phyloP scores from a whole-genome alignment of 495 filamentous ascomycete species.

The Daldinia loculata region DNA sequence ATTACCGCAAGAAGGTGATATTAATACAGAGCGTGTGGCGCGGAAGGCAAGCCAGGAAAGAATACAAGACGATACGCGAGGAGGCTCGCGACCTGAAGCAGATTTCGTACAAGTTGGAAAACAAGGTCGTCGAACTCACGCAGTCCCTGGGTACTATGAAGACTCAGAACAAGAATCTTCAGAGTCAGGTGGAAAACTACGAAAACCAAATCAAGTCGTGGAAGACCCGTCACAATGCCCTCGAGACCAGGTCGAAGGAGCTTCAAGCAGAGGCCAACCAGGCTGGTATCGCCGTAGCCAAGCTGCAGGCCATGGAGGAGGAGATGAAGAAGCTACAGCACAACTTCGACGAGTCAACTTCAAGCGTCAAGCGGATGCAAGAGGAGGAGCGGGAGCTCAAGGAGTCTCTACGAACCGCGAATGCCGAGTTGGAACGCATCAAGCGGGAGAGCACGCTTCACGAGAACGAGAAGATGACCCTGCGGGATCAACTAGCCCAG shows the following conservation, averaged over 20 bases:
- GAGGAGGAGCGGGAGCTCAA: slow-evolving; percentile 86
- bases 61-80: slow-evolving; percentile 89
- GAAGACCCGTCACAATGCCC: slow-evolving; percentile 88
- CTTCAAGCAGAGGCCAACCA: slow-evolving; percentile 97
- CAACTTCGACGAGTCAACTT: slow-evolving; percentile 83
- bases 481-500: slow-evolving; percentile 87
- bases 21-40: slow-evolving; percentile 95
- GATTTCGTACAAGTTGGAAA: slow-evolving; percentile 98
- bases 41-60: slow-evolving; percentile 79
- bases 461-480: slow-evolving; percentile 81
- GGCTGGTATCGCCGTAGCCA: slow-evolving; percentile 91
- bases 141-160: slow-evolving; percentile 92
- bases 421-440: slow-evolving; percentile 77
- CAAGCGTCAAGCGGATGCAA: slow-evolving; percentile 90
- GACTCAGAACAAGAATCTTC: slow-evolving; percentile 87
- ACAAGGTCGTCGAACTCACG: slow-evolving; percentile 98
- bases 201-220: slow-evolving; percentile 94
- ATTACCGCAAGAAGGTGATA: slow-evolving; percentile 86
- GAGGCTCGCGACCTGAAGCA: slow-evolving; percentile 98
- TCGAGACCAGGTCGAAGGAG: slow-evolving; percentile 90
- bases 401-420: slow-evolving; percentile 78
- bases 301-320: slow-evolving; percentile 85
- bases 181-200: slow-evolving; percentile 93
- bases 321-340: slow-evolving; percentile 93
- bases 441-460: slow-evolving; percentile 73